A percentile compares a stretch with the other conserved stretches of the same genome.
These are phyloP conservation scores for Austroboletus niveus DNA, from an alignment of 1,284 basidiomycete species.

Conservation along the genomic window DNA sequence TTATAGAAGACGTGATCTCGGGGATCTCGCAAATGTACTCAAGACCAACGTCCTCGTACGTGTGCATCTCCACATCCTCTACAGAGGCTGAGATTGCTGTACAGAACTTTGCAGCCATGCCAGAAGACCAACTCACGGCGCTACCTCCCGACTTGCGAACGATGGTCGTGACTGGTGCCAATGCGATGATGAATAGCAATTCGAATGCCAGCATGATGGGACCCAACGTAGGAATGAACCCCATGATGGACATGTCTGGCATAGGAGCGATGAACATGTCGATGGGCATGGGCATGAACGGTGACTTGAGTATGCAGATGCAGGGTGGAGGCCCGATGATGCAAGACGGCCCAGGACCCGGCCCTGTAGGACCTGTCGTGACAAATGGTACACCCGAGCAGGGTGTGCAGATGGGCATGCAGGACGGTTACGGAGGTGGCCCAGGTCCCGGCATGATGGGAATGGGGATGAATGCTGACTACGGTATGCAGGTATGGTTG, in stretches of 20 bases:
- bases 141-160: slow-evolving; percentile 76
- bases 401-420: slow-evolving; percentile 40
- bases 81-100: slow-evolving; percentile 4
- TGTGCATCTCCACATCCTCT: slow-evolving; percentile 11
- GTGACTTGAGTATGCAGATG: slow-evolving; percentile 46
- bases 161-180: slow-evolving; percentile 79
- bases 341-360: slow-evolving; percentile 40
- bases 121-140: slow-evolving; percentile 72
- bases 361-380: slow-evolving; percentile 34
- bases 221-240: slow-evolving; percentile 36
- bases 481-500: slow-evolving; percentile 58
- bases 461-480: slow-evolving; percentile 51
- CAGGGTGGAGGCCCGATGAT: slow-evolving; percentile 40
- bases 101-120: slow-evolving; percentile 78
- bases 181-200: slow-evolving; percentile 64
- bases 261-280: slow-evolving; percentile 60
- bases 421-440: slow-evolving; percentile 46
- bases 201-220: slow-evolving; percentile 57
- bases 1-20: slow-evolving; percentile 79
- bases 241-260: slow-evolving; percentile 44
- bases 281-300: slow-evolving; percentile 47
- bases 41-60: slow-evolving; percentile 76
- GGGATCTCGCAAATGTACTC: slow-evolving; percentile 73
- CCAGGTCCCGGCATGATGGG: slow-evolving; percentile 52
- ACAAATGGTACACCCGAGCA: slow-evolving; percentile 43